Conservation (phyloP, 2,329 filamentous ascomycete genomes). For the Periconia digitata region DNA sequence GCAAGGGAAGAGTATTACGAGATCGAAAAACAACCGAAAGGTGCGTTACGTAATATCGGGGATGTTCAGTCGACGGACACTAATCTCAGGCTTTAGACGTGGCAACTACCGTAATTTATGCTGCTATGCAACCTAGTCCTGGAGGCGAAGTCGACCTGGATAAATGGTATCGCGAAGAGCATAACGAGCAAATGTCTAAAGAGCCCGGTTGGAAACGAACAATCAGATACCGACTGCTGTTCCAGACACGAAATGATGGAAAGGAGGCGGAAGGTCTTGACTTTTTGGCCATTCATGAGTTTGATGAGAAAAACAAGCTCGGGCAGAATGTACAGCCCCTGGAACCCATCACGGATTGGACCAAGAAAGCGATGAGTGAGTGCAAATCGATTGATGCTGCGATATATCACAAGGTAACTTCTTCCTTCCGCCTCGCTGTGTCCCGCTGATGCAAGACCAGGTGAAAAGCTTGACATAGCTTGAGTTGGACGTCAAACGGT, state of each 20-base stretch:
- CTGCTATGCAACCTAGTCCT: constrained; percentile 28
- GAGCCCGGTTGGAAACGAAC: constrained; percentile 32
- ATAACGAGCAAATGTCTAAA: constrained; percentile 36
- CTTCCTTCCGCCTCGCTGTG: too few relatives aligned
- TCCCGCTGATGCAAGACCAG: too few relatives aligned
- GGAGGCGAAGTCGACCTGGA: constrained; percentile 28
- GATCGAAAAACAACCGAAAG: constrained; percentile 18
- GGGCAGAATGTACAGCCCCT: constrained; percentile 28
- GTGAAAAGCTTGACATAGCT: too few relatives aligned
- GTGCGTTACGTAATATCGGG: constrained; percentile 16
- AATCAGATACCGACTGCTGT: constrained; percentile 21
- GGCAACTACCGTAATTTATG: constrained; percentile 23
- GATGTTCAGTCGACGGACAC: not conserved
- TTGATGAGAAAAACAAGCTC: constrained; percentile 26
- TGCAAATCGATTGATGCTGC: constrained; percentile 31
- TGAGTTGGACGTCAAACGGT: too few relatives aligned
- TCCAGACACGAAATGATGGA: constrained; percentile 12
- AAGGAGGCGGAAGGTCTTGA: constrained; percentile 15
- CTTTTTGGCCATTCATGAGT: constrained; percentile 34
- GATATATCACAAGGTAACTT: constrained; percentile 24
- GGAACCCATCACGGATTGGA: constrained; percentile 35
- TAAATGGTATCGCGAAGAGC: constrained; percentile 35
- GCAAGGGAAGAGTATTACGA: constrained; percentile 21
- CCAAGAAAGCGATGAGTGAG: constrained; percentile 25
- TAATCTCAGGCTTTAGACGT: constrained; percentile 9